Base-by-base conservation (phyloP, 1,284 basidiomycete genomes). In the Moesziomyces globuligerus region DNA sequence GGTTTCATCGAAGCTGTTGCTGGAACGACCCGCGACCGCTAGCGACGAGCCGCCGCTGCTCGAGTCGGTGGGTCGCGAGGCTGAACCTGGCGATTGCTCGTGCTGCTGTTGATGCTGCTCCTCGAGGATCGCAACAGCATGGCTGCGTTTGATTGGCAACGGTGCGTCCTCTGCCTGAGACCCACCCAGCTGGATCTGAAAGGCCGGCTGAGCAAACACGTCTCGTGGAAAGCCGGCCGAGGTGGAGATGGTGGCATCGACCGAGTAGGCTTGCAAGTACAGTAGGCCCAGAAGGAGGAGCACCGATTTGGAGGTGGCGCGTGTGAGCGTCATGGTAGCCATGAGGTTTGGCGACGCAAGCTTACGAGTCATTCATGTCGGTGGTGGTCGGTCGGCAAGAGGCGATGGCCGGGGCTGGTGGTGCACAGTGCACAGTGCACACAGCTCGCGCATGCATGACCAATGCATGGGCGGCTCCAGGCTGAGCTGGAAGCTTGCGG, bases 141-240 rank as follows among this genome's bases (percentile, higher is more conserved):
- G 53, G 21, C 29, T 46, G 9, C 46, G 49, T 23, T 52, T 66
- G 44, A 73, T 65, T 9, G 66, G 71, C 8, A 64, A 28, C 1
- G 57, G 49, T 11, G 51, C 4, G 0, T 44, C 24, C 24, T 41
- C 39, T 3, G 52, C 26, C 28, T 13, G 40, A 4, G 28, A 1
- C 23, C 38, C 17, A 3, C 60, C 60, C 4, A 51, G 26, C 13
- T 37, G 38, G 21, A 69, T 44, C 13, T 66, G 45, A 21, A 70
- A 74, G 5, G 71, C 71, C 0, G 71, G 71, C 29, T 53, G 57
- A 10, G 71, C 61, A 36, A 74, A 74, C 21, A 74, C 52, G 25
- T 74, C 71, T 13, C 55, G 67, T 1, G 71, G 71, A 15, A 74
- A 74, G 23, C 52, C 48, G 9, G 60, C 48, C 11, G 67, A 56